A percentile compares a stretch with the other conserved stretches of the same genome.
Conservation (phyloP, 768 basidiomycete genomes). For the Ramaria sp. region DNA sequence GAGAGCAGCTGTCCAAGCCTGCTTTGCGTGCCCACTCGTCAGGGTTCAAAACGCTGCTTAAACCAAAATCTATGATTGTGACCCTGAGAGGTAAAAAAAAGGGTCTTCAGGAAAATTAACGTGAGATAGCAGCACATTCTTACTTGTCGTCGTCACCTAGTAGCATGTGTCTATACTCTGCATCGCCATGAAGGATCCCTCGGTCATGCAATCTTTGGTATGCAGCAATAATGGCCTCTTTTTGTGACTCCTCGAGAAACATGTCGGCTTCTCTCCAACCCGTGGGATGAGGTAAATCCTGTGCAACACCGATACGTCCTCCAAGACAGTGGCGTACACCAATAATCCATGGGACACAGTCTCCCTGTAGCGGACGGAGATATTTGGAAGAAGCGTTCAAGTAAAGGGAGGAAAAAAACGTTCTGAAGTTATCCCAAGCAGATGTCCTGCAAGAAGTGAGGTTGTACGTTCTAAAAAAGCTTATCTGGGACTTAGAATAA, state of each 20-base stretch:
- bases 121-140: background rate
- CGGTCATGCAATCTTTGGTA: slow-evolving; percentile 36
- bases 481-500: background rate
- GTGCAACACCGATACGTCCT: slow-evolving; percentile 29
- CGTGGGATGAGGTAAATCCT: slow-evolving; percentile 44
- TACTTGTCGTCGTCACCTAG: slow-evolving; percentile 39
- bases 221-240: slow-evolving; percentile 39
- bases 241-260: slow-evolving; percentile 34
- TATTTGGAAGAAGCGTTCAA: slow-evolving; percentile 36
- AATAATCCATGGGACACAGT: slow-evolving; percentile 41
- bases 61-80: slow-evolving; percentile 45
- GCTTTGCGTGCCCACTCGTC: slow-evolving; percentile 18
- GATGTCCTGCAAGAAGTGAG: slow-evolving; percentile 21
- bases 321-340: slow-evolving; percentile 31
- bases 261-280: slow-evolving; percentile 59
- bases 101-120: background rate
- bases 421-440: slow-evolving; percentile 21
- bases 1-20: slow-evolving; percentile 25
- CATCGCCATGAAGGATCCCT: slow-evolving; percentile 38
- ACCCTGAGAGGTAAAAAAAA: slow-evolving; percentile 19
- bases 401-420: slow-evolving; percentile 30
- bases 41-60: slow-evolving; percentile 22
- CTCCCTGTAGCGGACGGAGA: slow-evolving; percentile 41
- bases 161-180: slow-evolving; percentile 41
- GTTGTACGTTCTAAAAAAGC: slow-evolving; percentile 14